These are phyloP conservation scores for Pterocarpus macrocarpus DNA, from an alignment of 306 rosid species.

Conservation along the genomic window DNA sequence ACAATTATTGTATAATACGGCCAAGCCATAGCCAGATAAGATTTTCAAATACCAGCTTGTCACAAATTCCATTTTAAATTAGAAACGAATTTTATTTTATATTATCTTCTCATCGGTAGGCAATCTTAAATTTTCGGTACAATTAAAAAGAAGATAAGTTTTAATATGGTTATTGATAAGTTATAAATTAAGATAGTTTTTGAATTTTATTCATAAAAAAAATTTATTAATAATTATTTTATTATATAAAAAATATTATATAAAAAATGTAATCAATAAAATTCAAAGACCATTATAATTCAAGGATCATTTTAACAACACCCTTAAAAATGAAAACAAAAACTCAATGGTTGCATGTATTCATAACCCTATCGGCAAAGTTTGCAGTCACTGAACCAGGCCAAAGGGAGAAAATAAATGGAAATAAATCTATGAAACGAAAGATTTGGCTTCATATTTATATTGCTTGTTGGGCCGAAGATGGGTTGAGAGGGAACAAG, in stretches of 20 bases:
- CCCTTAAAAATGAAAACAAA: background rate
- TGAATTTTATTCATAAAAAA: too few species aligned
- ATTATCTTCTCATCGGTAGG: background rate
- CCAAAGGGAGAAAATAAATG: background rate
- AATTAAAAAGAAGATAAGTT: background rate
- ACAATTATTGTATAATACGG: slow-evolving; percentile 39
- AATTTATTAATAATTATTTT: too few species aligned
- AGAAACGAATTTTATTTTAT: background rate
- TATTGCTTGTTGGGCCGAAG: background rate
- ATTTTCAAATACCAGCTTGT: background rate
- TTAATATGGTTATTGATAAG: too few species aligned
- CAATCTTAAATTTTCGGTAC: background rate
- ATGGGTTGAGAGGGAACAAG: background rate
- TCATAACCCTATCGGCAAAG: background rate
- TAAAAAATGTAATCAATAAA: too few species aligned
- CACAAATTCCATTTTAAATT: slow-evolving; percentile 5
- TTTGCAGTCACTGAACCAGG: background rate
- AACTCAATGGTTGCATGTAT: background rate
- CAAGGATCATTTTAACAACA: too few species aligned
- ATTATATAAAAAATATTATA: too few species aligned
- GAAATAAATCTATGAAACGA: background rate
- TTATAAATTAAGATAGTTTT: too few species aligned
- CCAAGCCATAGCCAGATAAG: background rate
- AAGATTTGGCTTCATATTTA: background rate
- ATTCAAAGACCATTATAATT: too few species aligned